Evolutionary conservation across 345 rosid species (phyloP).

Genomic region (Eucalyptus tenuipes): DNA sequence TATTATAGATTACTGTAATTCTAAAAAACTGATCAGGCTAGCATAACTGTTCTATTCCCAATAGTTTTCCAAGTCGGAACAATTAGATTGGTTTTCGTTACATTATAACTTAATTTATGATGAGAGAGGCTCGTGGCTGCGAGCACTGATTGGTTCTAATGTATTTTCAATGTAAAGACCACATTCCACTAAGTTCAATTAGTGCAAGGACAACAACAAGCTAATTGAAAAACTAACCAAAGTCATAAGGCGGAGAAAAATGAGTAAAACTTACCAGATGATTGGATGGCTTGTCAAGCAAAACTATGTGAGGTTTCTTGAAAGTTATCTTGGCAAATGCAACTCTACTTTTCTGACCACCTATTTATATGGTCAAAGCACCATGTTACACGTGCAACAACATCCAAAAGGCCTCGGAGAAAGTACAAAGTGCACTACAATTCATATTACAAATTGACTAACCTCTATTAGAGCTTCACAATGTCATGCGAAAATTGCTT

Average conservation of each 20-base stretch:
- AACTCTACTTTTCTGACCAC: too few species aligned
- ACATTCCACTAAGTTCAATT: background rate
- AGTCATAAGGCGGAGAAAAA: too few species aligned
- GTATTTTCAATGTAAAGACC: background rate
- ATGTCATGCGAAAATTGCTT: background rate
- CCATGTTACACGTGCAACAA: too few species aligned
- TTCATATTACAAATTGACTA: background rate
- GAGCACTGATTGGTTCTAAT: background rate
- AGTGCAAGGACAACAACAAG: background rate
- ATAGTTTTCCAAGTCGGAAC: background rate
- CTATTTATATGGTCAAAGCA: too few species aligned
- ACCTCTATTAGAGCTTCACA: background rate
- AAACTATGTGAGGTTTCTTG: too few species aligned
- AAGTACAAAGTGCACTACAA: background rate
- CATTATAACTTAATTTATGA: background rate
- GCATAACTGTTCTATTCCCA: background rate
- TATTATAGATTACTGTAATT: background rate
- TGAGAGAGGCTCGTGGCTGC: background rate
- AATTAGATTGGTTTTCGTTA: too few species aligned
- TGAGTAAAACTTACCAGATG: too few species aligned
- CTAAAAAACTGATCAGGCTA: background rate
- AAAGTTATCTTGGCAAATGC: too few species aligned
- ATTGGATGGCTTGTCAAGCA: too few species aligned
- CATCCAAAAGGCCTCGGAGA: too few species aligned
- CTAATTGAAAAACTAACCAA: too few species aligned